Percentiles rank a stretch among this genome's conserved stretches.
Evolutionary conservation across 345 rosid genomes (phyloP).

Genomic region (Citropsis articulata): DNA sequence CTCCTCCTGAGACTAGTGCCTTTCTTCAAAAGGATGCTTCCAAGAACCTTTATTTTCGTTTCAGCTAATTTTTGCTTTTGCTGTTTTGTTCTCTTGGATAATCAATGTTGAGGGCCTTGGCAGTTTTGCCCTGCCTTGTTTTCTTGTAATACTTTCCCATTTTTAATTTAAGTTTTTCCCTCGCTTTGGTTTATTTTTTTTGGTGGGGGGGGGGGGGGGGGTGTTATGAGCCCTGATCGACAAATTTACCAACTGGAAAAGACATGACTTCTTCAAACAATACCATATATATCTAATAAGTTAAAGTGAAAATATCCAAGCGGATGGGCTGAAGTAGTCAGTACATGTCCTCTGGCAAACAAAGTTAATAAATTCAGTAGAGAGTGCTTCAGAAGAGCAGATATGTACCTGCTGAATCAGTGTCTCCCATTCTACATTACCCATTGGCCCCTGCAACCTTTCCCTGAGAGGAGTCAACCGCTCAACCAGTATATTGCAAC

Average conservation of each 20-base stretch:
- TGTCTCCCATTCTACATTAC: constrained; percentile 58
- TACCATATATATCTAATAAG: not conserved
- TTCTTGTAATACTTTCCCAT: no score
- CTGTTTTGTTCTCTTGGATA: no score
- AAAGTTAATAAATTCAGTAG: not conserved
- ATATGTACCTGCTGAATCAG: constrained; percentile 64
- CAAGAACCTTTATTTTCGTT: no score
- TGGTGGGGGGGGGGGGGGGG: no score
- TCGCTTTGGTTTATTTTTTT: no score
- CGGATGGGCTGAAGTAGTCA: not conserved
- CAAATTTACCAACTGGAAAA: not conserved
- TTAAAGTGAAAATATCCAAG: not conserved
- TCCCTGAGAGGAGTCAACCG: constrained; percentile 52
- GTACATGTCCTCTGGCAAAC: not conserved
- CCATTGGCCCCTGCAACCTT: constrained; percentile 46
- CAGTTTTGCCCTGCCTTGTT: no score
- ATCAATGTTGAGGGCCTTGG: no score
- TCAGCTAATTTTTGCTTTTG: no score
- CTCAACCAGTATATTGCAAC: constrained; percentile 66
- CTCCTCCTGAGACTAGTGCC: no score
- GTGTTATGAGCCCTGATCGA: no score
- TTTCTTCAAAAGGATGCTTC: no score
- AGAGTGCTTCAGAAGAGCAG: not conserved
- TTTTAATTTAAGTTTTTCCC: no score
- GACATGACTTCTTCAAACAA: not conserved